Evolutionary conservation across 768 basidiomycete genomes (phyloP), one percentile per base, ranked within the genome.

Genomic region (Trametes gibbosa): DNA sequence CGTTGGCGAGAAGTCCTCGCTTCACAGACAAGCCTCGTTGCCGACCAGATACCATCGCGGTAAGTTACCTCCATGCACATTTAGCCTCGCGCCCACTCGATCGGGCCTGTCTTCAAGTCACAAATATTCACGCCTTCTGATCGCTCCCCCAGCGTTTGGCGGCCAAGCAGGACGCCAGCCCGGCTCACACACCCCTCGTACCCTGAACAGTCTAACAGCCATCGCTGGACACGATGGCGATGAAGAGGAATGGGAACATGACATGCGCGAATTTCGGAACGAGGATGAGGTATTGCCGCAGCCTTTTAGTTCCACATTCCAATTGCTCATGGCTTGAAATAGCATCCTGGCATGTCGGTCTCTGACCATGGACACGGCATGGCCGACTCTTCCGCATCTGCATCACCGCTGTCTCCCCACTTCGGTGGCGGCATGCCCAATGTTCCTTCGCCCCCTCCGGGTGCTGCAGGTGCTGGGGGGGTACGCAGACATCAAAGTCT

Each of bases 211-310:
- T 71, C 83, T 94, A 53, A 83, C 88, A 35, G 89, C 89, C 54
- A 93, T 94, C 72, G 85, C 89, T 51, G 90, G 90, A 41, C 87
- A 90, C 67, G 91, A 94, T 65, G 90, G 87, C 65, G 91, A 92
- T 60, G 91, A 94, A 70, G 91, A 92, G 63, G 88, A 90, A 56
- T 94, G 92, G 92, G 89, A 90, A 70, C 76, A 79, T 42, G 84
- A 84, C 40, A 79, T 86, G 72, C 73, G 78, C 19, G 81, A 79
- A 73, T 74, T 82, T 70, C 74, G 76, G 13, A 77, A 83, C 58
- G 86, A 86, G 52, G 89, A 89, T 32, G 88, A 90, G 74, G 90
- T 89, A 61, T 3, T 32, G 39, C 17, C 46, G 16, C 37, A 41
- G 9, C 19, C 43, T 24, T 50, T 23, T 16, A 32, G 6, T 51